Evolutionary conservation across 2,329 filamentous ascomycete species (phyloP), one percentile per base, ranked within the genome.

Genomic region (Stromatinia cepivora): DNA sequence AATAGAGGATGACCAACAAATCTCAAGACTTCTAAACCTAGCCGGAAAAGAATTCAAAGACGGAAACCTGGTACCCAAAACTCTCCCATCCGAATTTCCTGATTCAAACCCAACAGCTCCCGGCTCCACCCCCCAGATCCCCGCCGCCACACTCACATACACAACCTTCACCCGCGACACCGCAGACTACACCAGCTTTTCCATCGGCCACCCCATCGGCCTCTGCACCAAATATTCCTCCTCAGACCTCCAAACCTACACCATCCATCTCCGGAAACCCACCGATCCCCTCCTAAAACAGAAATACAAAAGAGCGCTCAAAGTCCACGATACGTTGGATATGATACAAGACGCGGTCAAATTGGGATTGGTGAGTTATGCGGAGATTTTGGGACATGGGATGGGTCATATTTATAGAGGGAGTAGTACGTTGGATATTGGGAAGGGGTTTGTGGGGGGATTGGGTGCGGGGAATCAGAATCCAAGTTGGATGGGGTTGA

Each of bases 291-390:
- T 70, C 17, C 28, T 70, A 3, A 71, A 71, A 66, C 36, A 31
- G 46, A 68, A 57, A 42, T 68, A 70, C 65, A 71, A 68, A 56
- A 68, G 45, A 8, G 68, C 70, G 20, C 57, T 71, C 54, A 71
- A 70, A 53, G 68, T 70, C 50, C 68, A 71, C 42, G 70, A 71
- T 52, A 68, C 68, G 13, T 54, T 71, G 42, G 64, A 71, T 66
- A 65, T 71, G 68, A 68, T 71, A 59, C 70, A 71, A n/a, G 68
- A 71, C 46, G 70, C 70, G 3, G 45, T 70, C 31, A 67, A 70
- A 48, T 46, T 71, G 39, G 68, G 70, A 17, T 59, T 71, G n/a
- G 65, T 71, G 15, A 68, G 68, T 54, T 70, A 70, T 46, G 70
- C 65, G 28, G 70, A 71, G 45, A 65, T 70, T 31, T 52, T 71